These are phyloP conservation scores for Euptelea pleiosperma DNA, from an alignment of 164 flowering plant species.

Conservation along the genomic window DNA sequence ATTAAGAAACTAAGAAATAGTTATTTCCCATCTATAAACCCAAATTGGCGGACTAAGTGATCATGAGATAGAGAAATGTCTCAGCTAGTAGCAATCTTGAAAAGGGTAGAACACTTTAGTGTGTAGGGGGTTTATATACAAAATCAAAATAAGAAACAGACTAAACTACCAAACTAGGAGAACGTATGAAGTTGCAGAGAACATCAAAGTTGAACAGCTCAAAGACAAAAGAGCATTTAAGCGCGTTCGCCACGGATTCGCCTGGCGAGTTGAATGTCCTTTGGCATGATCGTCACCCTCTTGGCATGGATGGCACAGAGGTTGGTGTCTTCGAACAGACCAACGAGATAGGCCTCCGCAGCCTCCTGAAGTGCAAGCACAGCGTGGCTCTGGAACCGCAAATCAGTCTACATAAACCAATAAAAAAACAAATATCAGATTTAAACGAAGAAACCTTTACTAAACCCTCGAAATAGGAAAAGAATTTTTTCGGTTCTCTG, in stretches of 20 bases:
- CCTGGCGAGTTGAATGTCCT: conserved; percentile 40
- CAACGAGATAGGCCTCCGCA: conserved; percentile 21
- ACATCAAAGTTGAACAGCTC: too few relatives aligned
- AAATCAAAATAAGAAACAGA: neutral
- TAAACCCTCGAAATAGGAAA: too few relatives aligned
- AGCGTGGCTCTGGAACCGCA: conserved; percentile 51
- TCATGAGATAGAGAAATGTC: too few relatives aligned
- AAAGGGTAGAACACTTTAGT: too few relatives aligned
- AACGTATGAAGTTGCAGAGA: too few relatives aligned
- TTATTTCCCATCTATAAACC: too few relatives aligned
- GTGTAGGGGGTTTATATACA: too few relatives aligned
- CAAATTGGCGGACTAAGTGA: too few relatives aligned
- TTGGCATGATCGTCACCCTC: conserved; percentile 36
- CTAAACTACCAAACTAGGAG: neutral
- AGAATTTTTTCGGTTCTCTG: too few relatives aligned
- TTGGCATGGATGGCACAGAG: conserved; percentile 12
- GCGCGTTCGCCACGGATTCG: conserved; percentile 48
- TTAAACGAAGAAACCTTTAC: neutral
- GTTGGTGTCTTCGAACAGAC: conserved; percentile 42
- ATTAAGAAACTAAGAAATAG: too few relatives aligned
- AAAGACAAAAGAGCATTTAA: neutral
- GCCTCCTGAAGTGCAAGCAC: conserved; percentile 21
- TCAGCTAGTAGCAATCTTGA: too few relatives aligned
- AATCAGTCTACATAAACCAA: conserved; percentile 32
- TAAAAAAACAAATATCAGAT: neutral